Percentiles rank a stretch among this genome's conserved stretches.
Conservation (phyloP, 345 rosid genomes). For the Bruguiera sexangula region DNA sequence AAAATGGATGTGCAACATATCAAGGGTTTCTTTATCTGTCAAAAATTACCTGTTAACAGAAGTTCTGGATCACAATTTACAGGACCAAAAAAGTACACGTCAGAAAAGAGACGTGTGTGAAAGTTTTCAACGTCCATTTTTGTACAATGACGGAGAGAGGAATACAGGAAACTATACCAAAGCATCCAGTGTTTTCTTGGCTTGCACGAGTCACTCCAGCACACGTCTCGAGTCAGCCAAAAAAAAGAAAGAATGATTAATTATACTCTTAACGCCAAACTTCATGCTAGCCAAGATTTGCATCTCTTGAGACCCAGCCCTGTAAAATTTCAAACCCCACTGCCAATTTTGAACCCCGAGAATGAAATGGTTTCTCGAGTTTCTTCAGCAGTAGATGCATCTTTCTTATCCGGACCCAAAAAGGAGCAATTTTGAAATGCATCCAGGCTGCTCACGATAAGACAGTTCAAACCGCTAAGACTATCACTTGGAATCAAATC, state of each 20-base stretch:
- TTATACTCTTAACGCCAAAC: not conserved
- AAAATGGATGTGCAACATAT: not conserved
- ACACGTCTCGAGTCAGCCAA: conserved; percentile 19
- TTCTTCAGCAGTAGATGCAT: conserved; percentile 51
- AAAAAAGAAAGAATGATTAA: conserved; percentile 11
- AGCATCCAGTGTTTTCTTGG: conserved; percentile 5
- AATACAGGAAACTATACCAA: conserved; percentile 8
- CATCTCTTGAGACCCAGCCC: not conserved
- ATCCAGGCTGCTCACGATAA: conserved; percentile 89
- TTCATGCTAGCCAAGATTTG: conserved; percentile 6
- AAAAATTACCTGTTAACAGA: not conserved
- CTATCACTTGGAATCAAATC: conserved; percentile 63
- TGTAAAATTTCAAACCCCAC: conserved; percentile 29
- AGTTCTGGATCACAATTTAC: conserved; percentile 10
- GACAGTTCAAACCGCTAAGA: conserved; percentile 76
- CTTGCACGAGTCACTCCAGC: conserved; percentile 13
- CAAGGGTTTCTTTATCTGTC: no score
- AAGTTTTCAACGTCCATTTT: conserved; percentile 13
- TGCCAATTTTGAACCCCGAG: conserved; percentile 41
- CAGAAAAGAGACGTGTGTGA: not conserved
- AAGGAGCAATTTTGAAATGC: conserved; percentile 67
- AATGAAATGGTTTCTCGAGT: conserved; percentile 40
- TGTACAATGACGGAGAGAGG: conserved; percentile 18
- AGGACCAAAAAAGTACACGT: not conserved
- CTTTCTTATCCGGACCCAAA: conserved; percentile 44